Conservation (phyloP, 192 early-diverging fungal species). For the Spizellomyces sp. region DNA sequence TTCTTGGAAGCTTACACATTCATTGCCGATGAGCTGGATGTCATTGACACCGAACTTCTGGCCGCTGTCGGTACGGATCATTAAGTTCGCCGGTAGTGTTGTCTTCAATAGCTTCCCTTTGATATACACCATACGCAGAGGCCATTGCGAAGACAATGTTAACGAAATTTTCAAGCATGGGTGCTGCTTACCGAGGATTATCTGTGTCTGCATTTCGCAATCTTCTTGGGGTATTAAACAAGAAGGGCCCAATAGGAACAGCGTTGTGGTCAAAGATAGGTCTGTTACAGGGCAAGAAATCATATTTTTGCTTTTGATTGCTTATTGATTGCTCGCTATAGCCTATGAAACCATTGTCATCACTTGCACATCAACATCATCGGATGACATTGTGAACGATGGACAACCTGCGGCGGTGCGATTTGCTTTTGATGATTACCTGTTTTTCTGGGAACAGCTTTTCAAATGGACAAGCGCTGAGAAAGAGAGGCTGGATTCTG, state of each 20-base stretch:
- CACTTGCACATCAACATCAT: conserved; percentile 39
- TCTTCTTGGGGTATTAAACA: conserved; percentile 54
- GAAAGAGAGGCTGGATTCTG: conserved; percentile 14
- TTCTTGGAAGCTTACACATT: conserved; percentile 66
- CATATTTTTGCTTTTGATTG: not conserved
- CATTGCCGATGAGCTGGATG: conserved; percentile 52
- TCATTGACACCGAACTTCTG: conserved; percentile 50
- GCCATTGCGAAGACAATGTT: conserved; percentile 47
- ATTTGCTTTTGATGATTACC: conserved; percentile 52
- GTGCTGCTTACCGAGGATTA: conserved; percentile 44
- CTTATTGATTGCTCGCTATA: conserved; percentile 13
- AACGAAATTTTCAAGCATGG: conserved; percentile 53
- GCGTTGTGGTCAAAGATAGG: conserved; percentile 38
- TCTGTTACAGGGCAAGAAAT: conserved; percentile 1
- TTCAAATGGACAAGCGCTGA: conserved; percentile 42
- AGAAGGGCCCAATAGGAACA: conserved; percentile 30
- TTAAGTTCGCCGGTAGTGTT: not conserved
- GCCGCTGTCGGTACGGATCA: conserved; percentile 34
- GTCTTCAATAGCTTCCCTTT: not conserved
- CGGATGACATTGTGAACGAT: not conserved
- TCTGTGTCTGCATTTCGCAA: conserved; percentile 52
- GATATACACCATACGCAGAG: conserved; percentile 21
- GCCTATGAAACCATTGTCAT: conserved; percentile 57
- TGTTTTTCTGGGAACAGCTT: conserved; percentile 63
- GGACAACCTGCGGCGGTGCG: not conserved